Percentiles rank a stretch among this genome's conserved stretches.
Evolutionary conservation across 73 alveolate genomes (phyloP).

Genomic region (Breviolum minutum): DNA sequence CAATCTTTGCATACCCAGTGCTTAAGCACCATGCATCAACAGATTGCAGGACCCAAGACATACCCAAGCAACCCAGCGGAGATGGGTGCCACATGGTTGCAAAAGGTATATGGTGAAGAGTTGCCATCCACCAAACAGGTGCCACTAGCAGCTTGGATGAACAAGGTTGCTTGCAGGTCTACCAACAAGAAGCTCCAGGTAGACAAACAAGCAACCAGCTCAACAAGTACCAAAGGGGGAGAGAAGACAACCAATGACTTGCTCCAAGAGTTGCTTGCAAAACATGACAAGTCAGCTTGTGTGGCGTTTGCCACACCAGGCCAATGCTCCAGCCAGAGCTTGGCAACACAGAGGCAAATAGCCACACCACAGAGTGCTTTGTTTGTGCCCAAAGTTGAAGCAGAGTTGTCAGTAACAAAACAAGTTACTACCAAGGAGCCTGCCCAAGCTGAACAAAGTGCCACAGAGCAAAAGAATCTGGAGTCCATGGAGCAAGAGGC

Average conservation of each 20-base stretch:
- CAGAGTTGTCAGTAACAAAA: not conserved
- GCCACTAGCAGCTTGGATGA: not conserved
- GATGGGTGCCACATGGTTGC: not conserved
- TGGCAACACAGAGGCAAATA: not conserved
- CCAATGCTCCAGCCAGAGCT: not conserved
- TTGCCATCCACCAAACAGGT: not conserved
- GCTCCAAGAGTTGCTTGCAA: not conserved
- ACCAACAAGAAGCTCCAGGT: not conserved
- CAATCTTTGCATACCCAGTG: not conserved
- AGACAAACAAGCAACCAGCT: not conserved
- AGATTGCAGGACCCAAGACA: not conserved
- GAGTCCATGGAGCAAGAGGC: not conserved
- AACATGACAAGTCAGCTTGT: not conserved
- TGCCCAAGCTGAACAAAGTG: not conserved
- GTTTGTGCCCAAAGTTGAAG: too few species aligned
- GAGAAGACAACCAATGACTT: not conserved
- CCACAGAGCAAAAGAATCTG: not conserved
- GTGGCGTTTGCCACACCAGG: not conserved
- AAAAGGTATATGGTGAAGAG: not conserved
- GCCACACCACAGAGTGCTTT: constrained; percentile 1
- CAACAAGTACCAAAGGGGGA: not conserved
- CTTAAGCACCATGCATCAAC: not conserved
- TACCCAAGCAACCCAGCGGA: not conserved
- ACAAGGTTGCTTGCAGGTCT: not conserved
- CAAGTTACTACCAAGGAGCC: not conserved